Evolutionary conservation across 805 yeast species (phyloP).

Genomic region (Candida lessepsii): DNA sequence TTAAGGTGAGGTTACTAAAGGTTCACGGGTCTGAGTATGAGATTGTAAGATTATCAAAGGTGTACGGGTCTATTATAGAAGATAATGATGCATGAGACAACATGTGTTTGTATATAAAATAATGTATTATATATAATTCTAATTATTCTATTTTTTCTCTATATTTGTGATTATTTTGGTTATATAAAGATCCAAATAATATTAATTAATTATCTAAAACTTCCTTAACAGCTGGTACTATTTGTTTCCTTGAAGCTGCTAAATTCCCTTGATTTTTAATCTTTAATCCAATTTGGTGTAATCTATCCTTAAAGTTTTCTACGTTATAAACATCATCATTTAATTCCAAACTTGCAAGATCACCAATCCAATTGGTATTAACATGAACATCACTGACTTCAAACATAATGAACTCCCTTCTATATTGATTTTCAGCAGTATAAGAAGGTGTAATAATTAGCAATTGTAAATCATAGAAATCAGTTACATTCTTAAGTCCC

Average conservation of each 20-base stretch:
- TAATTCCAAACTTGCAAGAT: constrained; percentile 22
- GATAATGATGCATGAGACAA: too few relatives aligned
- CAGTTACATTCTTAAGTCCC: constrained; percentile 21
- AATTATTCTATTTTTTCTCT: too few relatives aligned
- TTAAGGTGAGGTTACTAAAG: neutral
- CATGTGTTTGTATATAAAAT: too few relatives aligned
- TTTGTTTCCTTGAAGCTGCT: constrained; percentile 78
- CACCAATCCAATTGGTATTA: neutral
- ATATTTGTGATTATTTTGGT: too few relatives aligned
- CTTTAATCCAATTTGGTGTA: constrained; percentile 17
- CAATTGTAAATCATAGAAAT: constrained; percentile 25
- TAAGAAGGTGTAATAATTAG: constrained; percentile 40
- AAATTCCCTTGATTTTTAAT: constrained; percentile 49
- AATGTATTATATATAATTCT: too few relatives aligned
- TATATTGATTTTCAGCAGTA: constrained; percentile 31
- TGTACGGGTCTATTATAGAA: too few relatives aligned
- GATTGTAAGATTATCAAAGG: too few relatives aligned
- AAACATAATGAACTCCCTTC: constrained; percentile 12
- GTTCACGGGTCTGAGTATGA: too few relatives aligned
- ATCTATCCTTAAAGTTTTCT: constrained; percentile 3
- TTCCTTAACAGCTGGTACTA: constrained; percentile 61
- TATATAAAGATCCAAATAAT: too few relatives aligned
- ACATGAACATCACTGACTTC: neutral
- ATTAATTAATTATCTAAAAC: constrained; percentile 22
- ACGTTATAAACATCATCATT: constrained; percentile 24